Base-by-base conservation (phyloP, 192 early-diverging fungal species). In the Backusella westeae region DNA sequence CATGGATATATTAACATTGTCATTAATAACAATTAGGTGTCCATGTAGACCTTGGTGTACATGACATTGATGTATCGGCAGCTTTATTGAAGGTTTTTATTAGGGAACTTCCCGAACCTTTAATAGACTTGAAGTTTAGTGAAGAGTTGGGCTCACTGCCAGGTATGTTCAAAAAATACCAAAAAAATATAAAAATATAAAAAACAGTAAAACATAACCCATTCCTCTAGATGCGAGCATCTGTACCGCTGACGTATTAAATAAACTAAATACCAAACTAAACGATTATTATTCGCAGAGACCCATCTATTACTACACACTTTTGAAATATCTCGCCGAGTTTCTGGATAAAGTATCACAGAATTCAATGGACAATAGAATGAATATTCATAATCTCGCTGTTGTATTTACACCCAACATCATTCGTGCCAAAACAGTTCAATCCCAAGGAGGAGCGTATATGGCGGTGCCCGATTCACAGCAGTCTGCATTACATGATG, bases 391-490 rank as follows among this genome's bases (percentile, higher is more conserved):
- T 42, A 95, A 94, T 81, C 85, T 97, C 52, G 91, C 94, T 0
- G 89, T 95, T n/a, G 92, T 96, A 4, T 94, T 95, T 89, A 86
- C 94, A 7, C 96, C 96, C 10, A 98, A 97, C 75, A 86, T 98
- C 77, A 90, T 96, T 34, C 86, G 78, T 6, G 41, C 72, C 9
- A 73, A 74, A 36, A 17, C 38, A 46, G 36, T 70, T 15, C 67
- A 53, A 4, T 19, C 34, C 1, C n/a, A 59, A 5, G 23, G 12
- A n/a, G 5, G 36, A 14, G 23, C 35, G 14, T 66, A 21, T 34
- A 44, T 38, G 36, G 0, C 66, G 8, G 63, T 65, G 19, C 39
- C 38, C 10, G 73, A 75, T 44, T 34, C 63, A 4, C 59, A 75
- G 2, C 39, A 75, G 14, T 36, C 63, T 34, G 71, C 26, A 38